Percentiles rank a stretch among this genome's conserved stretches.
phyloP scores from a whole-genome alignment of 192 early-diverging fungal genomes.

The Piromyces finnis region DNA sequence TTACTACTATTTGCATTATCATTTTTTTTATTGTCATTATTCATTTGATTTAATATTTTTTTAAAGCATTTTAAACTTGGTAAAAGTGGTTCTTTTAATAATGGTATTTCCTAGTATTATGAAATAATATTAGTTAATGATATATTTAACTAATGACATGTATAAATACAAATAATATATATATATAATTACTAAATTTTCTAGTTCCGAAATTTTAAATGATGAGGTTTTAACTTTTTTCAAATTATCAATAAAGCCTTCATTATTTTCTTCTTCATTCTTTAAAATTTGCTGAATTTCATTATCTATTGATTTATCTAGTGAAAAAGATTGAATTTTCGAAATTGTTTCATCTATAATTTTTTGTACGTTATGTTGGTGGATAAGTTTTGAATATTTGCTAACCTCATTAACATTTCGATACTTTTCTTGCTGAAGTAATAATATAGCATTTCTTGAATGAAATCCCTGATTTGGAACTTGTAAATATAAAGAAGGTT shows the following conservation, averaged over 20 bases:
- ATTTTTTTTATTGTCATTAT: not conserved
- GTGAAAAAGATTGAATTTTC: not conserved
- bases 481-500: not conserved
- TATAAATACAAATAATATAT: too few relatives aligned
- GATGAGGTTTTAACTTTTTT: not conserved
- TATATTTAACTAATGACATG: too few relatives aligned
- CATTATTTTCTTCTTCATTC: not conserved
- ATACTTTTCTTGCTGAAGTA: not conserved
- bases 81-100: not conserved
- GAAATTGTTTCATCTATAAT: not conserved
- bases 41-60: not conserved
- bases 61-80: not conserved
- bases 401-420: not conserved
- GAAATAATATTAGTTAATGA: too few relatives aligned
- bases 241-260: not conserved
- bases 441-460: not conserved
- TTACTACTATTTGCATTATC: not conserved
- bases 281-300: not conserved
- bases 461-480: not conserved
- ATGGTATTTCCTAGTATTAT: not conserved
- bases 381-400: not conserved
- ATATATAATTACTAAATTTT: not conserved
- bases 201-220: not conserved
- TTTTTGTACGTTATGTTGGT: not conserved
- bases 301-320: not conserved